phyloP scores from a whole-genome alignment of 768 basidiomycete species.

The Pleurotus eryngii region DNA sequence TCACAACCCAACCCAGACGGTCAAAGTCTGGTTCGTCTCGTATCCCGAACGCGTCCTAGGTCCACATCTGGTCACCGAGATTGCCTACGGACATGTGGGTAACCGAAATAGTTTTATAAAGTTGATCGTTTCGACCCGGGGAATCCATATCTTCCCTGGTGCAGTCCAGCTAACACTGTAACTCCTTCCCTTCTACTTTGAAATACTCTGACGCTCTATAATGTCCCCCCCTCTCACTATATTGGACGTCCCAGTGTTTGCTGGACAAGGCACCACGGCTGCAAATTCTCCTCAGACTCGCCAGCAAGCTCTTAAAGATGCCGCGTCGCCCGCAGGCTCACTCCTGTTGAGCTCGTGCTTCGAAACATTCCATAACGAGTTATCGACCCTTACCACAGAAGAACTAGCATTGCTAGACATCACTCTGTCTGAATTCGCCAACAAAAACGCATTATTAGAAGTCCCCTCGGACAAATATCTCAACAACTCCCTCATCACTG shows the following conservation, averaged over 20 bases:
- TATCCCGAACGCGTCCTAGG: background rate
- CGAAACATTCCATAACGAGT: constrained; percentile 46
- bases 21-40: background rate
- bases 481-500: constrained; percentile 48
- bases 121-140: background rate
- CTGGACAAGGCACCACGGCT: constrained; percentile 49
- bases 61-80: background rate
- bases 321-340: constrained; percentile 35
- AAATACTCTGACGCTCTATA: background rate
- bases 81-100: background rate
- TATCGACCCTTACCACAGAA: constrained; percentile 38
- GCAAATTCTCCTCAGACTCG: constrained; percentile 27
- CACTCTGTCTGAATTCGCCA: constrained; percentile 41
- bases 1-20: background rate
- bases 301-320: constrained; percentile 38
- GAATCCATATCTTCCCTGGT: background rate
- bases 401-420: constrained; percentile 35
- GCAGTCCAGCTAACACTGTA: background rate
- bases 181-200: background rate
- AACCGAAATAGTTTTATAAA: background rate
- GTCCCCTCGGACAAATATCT: constrained; percentile 29
- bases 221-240: background rate
- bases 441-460: constrained; percentile 34
- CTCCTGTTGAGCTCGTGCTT: constrained; percentile 49
- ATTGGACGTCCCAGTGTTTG: constrained; percentile 47